Conservation (phyloP, 23 red algal genomes). For the Gracilaria gracilis region DNA sequence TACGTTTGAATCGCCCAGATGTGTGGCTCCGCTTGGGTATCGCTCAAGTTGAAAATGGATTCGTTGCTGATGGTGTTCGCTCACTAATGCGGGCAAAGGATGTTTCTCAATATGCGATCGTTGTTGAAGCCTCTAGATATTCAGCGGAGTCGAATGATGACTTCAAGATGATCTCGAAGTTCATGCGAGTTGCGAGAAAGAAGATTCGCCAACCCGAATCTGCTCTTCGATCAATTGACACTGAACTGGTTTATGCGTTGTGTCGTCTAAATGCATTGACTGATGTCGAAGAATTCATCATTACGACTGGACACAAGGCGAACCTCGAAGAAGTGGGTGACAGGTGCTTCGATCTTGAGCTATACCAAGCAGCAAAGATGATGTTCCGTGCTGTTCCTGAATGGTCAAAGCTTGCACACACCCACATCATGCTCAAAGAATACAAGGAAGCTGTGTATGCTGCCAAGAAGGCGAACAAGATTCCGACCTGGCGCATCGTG, state of each 20-base stretch:
- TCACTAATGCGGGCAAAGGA: conserved; percentile 87
- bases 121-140: conserved; percentile 71
- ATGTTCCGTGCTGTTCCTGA: conserved; percentile 79
- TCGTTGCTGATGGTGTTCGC: conserved; percentile 81
- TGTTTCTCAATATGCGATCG: conserved; percentile 67
- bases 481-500: conserved; percentile 93
- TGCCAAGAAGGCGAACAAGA: conserved; percentile 87
- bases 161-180: conserved; percentile 77
- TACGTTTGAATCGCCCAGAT: conserved; percentile 79
- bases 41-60: conserved; percentile 68
- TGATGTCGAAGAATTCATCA: conserved; percentile 91
- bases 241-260: conserved; percentile 87
- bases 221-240: conserved; percentile 79
- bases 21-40: conserved; percentile 93
- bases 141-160: conserved; percentile 59
- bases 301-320: conserved; percentile 64
- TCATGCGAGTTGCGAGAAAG: conserved; percentile 71
- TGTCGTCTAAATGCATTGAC: conserved; percentile 81
- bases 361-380: conserved; percentile 88
- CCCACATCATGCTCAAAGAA: conserved; percentile 80
- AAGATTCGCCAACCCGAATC: conserved; percentile 70
- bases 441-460: conserved; percentile 93
- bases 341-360: conserved; percentile 83
- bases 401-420: conserved; percentile 83
- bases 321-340: conserved; percentile 97